These are phyloP conservation scores for Pythium monospermum DNA, from an alignment of 352 stramenopile genomes.

Conservation along the genomic window DNA sequence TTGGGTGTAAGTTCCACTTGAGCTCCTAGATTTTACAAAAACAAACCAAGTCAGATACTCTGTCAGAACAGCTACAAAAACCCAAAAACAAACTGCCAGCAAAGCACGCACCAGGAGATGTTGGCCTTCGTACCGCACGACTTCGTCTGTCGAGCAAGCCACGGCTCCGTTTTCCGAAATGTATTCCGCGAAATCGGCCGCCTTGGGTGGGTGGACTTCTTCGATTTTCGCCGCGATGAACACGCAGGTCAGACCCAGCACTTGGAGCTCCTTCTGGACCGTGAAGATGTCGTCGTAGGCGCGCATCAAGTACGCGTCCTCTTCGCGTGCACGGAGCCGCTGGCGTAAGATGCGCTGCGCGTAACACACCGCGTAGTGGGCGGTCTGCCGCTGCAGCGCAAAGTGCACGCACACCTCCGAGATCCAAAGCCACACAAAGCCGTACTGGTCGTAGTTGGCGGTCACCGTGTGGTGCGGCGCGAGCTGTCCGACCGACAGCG, in stretches of 20 bases:
- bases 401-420: slow-evolving; percentile 58
- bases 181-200: slow-evolving; percentile 56
- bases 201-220: slow-evolving; percentile 74
- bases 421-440: slow-evolving; percentile 78
- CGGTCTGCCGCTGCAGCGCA: slow-evolving; percentile 70
- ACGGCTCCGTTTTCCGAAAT: slow-evolving; percentile 44
- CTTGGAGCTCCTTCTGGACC: slow-evolving; percentile 52
- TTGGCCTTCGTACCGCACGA: slow-evolving; percentile 55
- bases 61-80: slow-evolving; percentile 5
- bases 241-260: slow-evolving; percentile 56
- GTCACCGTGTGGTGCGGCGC: slow-evolving; percentile 13
- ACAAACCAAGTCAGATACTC: slow-evolving; percentile 1
- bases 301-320: slow-evolving; percentile 29
- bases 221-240: slow-evolving; percentile 87
- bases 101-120: slow-evolving; percentile 55
- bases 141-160: slow-evolving; percentile 39
- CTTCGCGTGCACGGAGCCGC: slow-evolving; percentile 30
- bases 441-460: slow-evolving; percentile 64
- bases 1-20: slow-evolving; percentile 79
- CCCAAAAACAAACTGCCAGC: not conserved
- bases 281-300: slow-evolving; percentile 49
- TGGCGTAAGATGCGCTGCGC: slow-evolving; percentile 66
- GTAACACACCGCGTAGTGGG: slow-evolving; percentile 75
- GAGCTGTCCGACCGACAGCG: slow-evolving; percentile 49
- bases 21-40: slow-evolving; percentile 41